These are phyloP conservation scores for Ceratobasidium sp. DNA, from an alignment of 1,284 basidiomycete species.

Conservation along the genomic window DNA sequence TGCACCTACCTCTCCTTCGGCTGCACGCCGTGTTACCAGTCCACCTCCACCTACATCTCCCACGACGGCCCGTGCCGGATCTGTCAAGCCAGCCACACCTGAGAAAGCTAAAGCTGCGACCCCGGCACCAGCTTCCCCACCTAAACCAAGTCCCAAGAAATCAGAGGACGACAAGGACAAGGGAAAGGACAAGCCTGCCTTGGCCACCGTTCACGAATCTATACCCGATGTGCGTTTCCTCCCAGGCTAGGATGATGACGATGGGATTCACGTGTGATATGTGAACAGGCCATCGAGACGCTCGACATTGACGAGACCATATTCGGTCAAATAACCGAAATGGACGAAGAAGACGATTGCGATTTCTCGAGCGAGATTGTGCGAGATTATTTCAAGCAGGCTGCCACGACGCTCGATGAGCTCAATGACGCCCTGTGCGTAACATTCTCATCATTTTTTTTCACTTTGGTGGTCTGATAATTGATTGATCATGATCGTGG, in stretches of 20 bases:
- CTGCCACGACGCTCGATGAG: slow-evolving; percentile 56
- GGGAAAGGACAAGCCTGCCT: not conserved
- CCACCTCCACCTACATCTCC: slow-evolving; percentile 9
- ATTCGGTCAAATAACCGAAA: slow-evolving; percentile 60
- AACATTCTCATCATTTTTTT: not conserved
- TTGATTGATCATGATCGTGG: no score
- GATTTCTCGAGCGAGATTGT: slow-evolving; percentile 59
- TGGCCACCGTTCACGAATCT: not conserved
- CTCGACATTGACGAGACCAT: slow-evolving; percentile 59
- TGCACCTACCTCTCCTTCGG: slow-evolving; percentile 4
- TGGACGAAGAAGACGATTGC: slow-evolving; percentile 60
- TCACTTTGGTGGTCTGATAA: not conserved
- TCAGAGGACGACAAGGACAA: not conserved
- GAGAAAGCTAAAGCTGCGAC: not conserved
- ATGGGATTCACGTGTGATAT: not conserved
- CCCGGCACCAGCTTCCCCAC: not conserved
- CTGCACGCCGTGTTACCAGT: slow-evolving; percentile 20
- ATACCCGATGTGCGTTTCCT: slow-evolving; percentile 12
- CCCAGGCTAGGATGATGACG: not conserved
- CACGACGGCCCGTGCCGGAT: not conserved
- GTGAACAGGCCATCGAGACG: slow-evolving; percentile 1
- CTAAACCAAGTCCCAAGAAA: slow-evolving; percentile 14
- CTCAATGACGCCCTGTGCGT: slow-evolving; percentile 58
- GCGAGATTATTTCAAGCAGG: slow-evolving; percentile 60
- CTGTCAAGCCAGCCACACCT: not conserved